phyloP scores from a whole-genome alignment of 1,284 basidiomycete genomes.

The Apiotrichum laibachii region DNA sequence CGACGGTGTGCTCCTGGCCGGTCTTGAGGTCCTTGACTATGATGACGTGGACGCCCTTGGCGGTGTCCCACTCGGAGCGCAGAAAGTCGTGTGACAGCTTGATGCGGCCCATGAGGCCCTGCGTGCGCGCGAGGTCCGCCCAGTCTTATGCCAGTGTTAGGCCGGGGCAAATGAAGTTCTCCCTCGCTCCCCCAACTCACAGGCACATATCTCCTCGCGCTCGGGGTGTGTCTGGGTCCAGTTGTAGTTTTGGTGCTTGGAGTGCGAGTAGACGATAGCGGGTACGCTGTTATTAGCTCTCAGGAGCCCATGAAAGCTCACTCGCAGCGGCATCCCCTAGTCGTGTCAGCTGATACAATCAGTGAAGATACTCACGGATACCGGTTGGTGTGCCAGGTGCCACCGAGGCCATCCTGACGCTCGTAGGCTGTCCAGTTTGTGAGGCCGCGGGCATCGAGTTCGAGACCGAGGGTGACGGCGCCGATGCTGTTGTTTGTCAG shows the following conservation, averaged over 20 bases:
- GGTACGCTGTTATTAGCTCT: slow-evolving; percentile 5
- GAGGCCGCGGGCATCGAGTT: background rate
- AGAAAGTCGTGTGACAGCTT: slow-evolving; percentile 3
- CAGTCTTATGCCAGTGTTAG: slow-evolving; percentile 2
- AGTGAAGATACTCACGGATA: slow-evolving; percentile 31
- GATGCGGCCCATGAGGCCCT: slow-evolving; percentile 9
- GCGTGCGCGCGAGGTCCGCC: slow-evolving; percentile 8
- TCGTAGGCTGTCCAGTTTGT: slow-evolving; percentile 17
- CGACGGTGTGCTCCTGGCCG: slow-evolving; percentile 1
- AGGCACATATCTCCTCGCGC: slow-evolving; percentile 16
- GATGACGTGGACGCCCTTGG: slow-evolving; percentile 2
- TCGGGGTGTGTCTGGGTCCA: slow-evolving; percentile 19
- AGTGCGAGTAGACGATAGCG: slow-evolving; percentile 22
- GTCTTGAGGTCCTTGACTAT: slow-evolving; percentile 6
- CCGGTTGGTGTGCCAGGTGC: slow-evolving; percentile 27
- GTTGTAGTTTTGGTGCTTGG: slow-evolving; percentile 19
- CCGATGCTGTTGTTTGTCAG: background rate
- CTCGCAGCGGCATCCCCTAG: slow-evolving; percentile 40
- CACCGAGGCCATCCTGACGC: slow-evolving; percentile 31
- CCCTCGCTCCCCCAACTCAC: background rate
- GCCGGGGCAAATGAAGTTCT: background rate
- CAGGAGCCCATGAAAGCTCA: background rate
- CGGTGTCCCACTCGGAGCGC: slow-evolving; percentile 12
- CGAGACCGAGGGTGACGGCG: background rate
- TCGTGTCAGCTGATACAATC: background rate